phyloP scores from a whole-genome alignment of 2,329 filamentous ascomycete species.

The Chaetomiaceae sp. region DNA sequence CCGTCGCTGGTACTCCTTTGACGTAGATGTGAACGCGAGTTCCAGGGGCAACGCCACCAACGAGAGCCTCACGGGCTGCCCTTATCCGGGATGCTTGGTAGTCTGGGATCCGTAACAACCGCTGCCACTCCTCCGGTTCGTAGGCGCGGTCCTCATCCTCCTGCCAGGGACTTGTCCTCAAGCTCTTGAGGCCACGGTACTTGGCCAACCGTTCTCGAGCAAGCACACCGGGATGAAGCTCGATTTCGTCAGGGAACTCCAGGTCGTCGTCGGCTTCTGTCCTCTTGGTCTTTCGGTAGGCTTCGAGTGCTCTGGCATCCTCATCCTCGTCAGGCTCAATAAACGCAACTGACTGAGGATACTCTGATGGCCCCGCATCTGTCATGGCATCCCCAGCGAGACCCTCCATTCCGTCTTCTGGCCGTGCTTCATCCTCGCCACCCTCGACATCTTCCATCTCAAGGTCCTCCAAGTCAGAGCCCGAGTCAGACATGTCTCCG shows the following conservation, averaged over 20 bases:
- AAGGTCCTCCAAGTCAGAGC: conserved; percentile 73
- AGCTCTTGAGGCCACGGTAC: conserved; percentile 88
- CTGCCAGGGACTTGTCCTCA: conserved; percentile 85
- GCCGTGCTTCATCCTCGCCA: conserved; percentile 54
- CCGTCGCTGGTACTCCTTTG: conserved; percentile 42
- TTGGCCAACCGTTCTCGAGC: conserved; percentile 80
- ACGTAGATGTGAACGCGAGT: conserved; percentile 79
- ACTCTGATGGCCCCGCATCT: conserved; percentile 76
- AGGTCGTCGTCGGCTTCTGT: conserved; percentile 83
- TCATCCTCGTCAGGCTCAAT: conserved; percentile 79
- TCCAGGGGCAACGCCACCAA: conserved; percentile 82
- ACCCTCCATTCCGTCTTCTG: conserved; percentile 80
- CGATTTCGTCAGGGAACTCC: conserved; percentile 96
- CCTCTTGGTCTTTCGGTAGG: conserved; percentile 72
- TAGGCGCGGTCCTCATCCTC: conserved; percentile 80
- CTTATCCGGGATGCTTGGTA: conserved; percentile 80
- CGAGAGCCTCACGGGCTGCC: conserved; percentile 73
- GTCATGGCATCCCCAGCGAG: conserved; percentile 63
- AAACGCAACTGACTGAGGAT: conserved; percentile 91
- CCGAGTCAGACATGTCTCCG: conserved; percentile 72
- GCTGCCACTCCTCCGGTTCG: conserved; percentile 85
- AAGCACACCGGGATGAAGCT: conserved; percentile 80
- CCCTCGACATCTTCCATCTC: conserved; percentile 57
- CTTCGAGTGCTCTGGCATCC: conserved; percentile 69
- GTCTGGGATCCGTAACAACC: conserved; percentile 81